phyloP scores from a whole-genome alignment of 441 rosid species.

The Eutrema salsugineum region DNA sequence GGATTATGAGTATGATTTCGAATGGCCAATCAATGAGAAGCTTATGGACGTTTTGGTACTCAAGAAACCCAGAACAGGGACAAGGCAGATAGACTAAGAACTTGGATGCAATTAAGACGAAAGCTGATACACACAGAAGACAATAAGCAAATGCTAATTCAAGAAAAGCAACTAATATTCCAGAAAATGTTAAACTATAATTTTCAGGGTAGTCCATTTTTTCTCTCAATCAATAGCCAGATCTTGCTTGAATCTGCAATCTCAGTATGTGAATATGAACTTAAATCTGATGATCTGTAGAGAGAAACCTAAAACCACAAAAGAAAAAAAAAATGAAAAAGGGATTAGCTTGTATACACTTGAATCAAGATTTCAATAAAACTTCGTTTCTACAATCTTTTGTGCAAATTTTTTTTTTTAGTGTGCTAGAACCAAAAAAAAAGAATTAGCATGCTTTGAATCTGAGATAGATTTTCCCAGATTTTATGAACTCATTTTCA shows the following conservation, averaged over 20 bases:
- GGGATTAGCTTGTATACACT: background rate
- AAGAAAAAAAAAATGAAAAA: background rate
- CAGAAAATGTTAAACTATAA: slow-evolving; percentile 39
- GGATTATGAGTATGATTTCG: slow-evolving; percentile 30
- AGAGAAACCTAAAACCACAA: background rate
- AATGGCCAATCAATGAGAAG: slow-evolving; percentile 52
- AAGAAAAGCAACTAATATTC: slow-evolving; percentile 41
- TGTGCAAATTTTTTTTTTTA: too few relatives aligned
- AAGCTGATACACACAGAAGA: slow-evolving; percentile 43
- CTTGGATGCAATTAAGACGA: slow-evolving; percentile 36
- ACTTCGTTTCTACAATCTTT: background rate
- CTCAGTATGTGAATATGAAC: background rate
- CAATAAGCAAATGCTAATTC: slow-evolving; percentile 49
- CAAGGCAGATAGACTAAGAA: slow-evolving; percentile 37
- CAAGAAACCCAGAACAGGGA: slow-evolving; percentile 43
- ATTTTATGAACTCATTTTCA: background rate
- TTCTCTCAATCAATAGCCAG: slow-evolving; percentile 3
- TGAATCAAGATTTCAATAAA: background rate
- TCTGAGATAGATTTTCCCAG: background rate
- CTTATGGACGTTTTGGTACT: slow-evolving; percentile 32
- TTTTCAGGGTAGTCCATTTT: slow-evolving; percentile 33
- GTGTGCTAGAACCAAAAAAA: too few relatives aligned
- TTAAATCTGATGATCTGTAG: slow-evolving; percentile 5
- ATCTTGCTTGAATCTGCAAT: slow-evolving; percentile 9
- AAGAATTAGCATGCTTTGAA: background rate